Conservation (phyloP, 345 rosid genomes). For the Populus simonii region DNA sequence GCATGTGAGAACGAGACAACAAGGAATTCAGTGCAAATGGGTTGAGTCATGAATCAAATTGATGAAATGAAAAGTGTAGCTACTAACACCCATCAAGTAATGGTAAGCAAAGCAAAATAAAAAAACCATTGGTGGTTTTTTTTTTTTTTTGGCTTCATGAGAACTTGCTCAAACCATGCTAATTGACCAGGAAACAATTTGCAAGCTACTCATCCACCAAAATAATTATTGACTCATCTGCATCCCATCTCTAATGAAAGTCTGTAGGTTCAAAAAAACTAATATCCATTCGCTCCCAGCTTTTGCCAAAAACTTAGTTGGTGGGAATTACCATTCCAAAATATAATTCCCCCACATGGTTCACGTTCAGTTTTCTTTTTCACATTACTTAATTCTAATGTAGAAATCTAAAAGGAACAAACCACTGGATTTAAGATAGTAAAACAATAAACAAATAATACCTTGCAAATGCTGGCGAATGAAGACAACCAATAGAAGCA, state of each 20-base stretch:
- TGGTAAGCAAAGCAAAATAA: background rate
- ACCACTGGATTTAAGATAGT: background rate
- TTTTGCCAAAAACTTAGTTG: background rate
- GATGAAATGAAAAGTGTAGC: background rate
- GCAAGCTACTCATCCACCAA: background rate
- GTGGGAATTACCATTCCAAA: background rate
- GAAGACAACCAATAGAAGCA: slow-evolving; percentile 95
- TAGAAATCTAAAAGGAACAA: background rate
- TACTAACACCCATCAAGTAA: background rate
- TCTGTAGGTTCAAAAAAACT: background rate
- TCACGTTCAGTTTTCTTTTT: background rate
- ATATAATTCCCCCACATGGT: background rate
- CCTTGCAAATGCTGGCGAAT: slow-evolving; percentile 99
- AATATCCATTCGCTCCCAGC: background rate
- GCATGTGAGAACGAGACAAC: background rate
- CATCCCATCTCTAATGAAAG: background rate
- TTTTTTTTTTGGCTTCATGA: background rate
- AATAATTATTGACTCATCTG: background rate
- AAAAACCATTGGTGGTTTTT: background rate
- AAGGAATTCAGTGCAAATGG: background rate
- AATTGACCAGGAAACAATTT: background rate
- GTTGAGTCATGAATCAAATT: background rate
- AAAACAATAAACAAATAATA: slow-evolving; percentile 13
- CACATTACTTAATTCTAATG: background rate
- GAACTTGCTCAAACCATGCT: background rate